Conservation (phyloP, 1,139 yeast genomes). For the Yamadazyma songkhlaensis region DNA sequence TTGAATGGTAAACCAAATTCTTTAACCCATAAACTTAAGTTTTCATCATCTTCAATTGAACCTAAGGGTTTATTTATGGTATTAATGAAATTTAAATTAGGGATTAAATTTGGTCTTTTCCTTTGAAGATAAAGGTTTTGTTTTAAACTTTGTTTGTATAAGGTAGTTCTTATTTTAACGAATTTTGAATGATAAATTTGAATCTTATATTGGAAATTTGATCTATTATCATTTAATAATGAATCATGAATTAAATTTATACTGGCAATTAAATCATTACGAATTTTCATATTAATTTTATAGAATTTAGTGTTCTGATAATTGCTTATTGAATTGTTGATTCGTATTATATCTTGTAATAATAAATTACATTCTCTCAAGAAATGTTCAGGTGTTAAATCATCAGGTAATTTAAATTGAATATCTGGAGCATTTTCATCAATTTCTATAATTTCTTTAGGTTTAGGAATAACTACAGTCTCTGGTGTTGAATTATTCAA, state of each 20-base stretch:
- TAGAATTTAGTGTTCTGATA: slow-evolving; percentile 13
- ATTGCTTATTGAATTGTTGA: slow-evolving; percentile 17
- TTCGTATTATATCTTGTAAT: slow-evolving; percentile 28
- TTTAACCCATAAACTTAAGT: slow-evolving; percentile 10
- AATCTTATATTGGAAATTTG: slow-evolving; percentile 24
- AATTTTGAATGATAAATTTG: slow-evolving; percentile 26
- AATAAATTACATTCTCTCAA: slow-evolving; percentile 32
- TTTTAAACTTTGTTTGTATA: slow-evolving; percentile 27
- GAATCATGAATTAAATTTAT: slow-evolving; percentile 34
- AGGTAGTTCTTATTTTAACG: slow-evolving; percentile 22
- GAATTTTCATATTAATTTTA: slow-evolving; percentile 15
- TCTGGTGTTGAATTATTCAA: neutral
- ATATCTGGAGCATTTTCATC: no score
- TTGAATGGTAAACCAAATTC: slow-evolving; percentile 12
- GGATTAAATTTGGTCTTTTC: slow-evolving; percentile 13
- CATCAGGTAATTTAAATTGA: slow-evolving; percentile 10
- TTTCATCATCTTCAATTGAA: slow-evolving; percentile 11
- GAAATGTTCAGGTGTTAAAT: slow-evolving; percentile 27
- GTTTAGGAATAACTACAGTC: no score
- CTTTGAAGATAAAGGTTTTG: slow-evolving; percentile 12
- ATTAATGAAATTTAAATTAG: slow-evolving; percentile 10
- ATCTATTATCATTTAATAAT: slow-evolving; percentile 20
- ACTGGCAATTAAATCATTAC: slow-evolving; percentile 30
- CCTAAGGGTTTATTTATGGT: slow-evolving; percentile 12
- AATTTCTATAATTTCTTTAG: neutral